A percentile compares a stretch with the other conserved stretches of the same genome.
phyloP scores from a whole-genome alignment of 345 rosid genomes.

The Nephelium lappaceum region DNA sequence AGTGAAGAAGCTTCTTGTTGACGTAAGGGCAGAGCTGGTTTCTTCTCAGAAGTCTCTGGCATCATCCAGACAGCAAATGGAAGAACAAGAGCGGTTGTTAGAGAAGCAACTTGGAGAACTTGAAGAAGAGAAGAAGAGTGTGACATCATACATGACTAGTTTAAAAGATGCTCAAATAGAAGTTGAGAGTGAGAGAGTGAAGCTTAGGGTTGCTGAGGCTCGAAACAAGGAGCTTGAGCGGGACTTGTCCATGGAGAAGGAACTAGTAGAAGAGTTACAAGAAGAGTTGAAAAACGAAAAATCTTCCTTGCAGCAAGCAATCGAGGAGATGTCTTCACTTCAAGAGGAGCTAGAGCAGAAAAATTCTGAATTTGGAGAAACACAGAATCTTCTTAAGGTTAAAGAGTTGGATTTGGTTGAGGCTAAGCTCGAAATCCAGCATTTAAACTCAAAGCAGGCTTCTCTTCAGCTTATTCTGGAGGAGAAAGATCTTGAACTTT shows the following conservation, averaged over 20 bases:
- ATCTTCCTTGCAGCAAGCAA: constrained; percentile 57
- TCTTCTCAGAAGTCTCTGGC: constrained; percentile 71
- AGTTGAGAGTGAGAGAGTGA: constrained; percentile 71
- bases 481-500: constrained; percentile 69
- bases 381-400: constrained; percentile 52
- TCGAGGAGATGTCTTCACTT: constrained; percentile 47
- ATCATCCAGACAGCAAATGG: constrained; percentile 61
- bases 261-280: constrained; percentile 50
- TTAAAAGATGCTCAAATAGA: constrained; percentile 68
- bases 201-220: constrained; percentile 68
- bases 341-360: constrained; percentile 54
- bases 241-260: constrained; percentile 52
- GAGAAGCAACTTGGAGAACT: constrained; percentile 54
- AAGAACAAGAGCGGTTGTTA: constrained; percentile 57
- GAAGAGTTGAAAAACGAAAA: constrained; percentile 59
- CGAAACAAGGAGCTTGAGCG: constrained; percentile 64
- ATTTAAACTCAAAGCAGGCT: constrained; percentile 68
- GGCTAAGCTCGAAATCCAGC: constrained; percentile 83
- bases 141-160: constrained; percentile 58
- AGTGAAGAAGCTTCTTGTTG: constrained; percentile 70
- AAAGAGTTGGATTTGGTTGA: constrained; percentile 77
- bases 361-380: constrained; percentile 52
- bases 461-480: constrained; percentile 62
- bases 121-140: constrained; percentile 64
- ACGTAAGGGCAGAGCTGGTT: constrained; percentile 73